Base-by-base conservation (phyloP, 306 rosid genomes). In the Malus sieversii region DNA sequence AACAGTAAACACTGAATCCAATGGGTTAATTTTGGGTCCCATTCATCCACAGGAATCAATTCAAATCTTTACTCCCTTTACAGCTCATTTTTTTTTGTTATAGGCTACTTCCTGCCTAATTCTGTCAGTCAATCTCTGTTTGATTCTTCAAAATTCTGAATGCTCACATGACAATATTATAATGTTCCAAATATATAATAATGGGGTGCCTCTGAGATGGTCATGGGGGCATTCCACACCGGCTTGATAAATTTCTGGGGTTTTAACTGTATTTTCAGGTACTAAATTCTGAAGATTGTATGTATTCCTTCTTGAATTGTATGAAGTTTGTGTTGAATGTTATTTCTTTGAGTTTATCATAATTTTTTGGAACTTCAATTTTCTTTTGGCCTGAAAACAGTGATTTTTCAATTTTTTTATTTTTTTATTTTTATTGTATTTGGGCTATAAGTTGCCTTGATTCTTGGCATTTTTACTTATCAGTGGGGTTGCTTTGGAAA, bases 1-100 rank as follows among this genome's bases (percentile, higher is more conserved):
- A 66, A 80, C 51, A 74, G 69, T 61, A 0, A 14, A 46, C 19
- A 48, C 53, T 48, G 30, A 23, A 76, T 13, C 66, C 70, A 32
- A 46, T 82, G 59, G 80, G 66, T 74, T 81, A 60, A 70, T 76
- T 82, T 62, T 61, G 89, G 92, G 89, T 74, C 97, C 90, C 88
- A 75, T 89, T 51, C 76, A 25, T 66, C 27, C 79, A 18, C 30
- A 23, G 51, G 82, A 76, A 81, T 68, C 81, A 82, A 79, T 84
- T 80, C 82, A 5, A 32, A 48, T 75, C 29, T 66, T 14, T n/a
- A n/a, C 20, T 51, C 40, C 59, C 79, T 69, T 80, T 72, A 73
- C 84, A 68, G 74, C 71, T 77, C 77, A 61, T 64, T 48, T 48
- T 75, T 75, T 35, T 61, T 51, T 53, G 63, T 79, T 6, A 4